These are phyloP conservation scores for Termitomyces sp. DNA, from an alignment of 768 basidiomycete genomes.

Conservation along the genomic window DNA sequence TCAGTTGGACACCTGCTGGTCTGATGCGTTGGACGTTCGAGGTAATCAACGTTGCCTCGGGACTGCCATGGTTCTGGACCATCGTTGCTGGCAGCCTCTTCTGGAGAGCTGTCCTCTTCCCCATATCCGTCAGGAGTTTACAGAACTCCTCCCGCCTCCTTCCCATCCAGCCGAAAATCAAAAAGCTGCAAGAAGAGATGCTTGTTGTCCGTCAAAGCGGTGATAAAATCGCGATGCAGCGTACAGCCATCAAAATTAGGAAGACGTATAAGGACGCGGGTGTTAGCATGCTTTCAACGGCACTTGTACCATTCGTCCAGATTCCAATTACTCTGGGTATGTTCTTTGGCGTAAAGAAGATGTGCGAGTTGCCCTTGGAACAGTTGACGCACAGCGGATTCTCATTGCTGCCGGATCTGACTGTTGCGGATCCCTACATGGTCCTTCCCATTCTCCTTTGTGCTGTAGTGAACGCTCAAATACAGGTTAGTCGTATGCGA, in stretches of 20 bases:
- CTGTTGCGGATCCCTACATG: conserved; percentile 69
- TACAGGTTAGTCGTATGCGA: conserved; percentile 43
- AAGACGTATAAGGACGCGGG: conserved; percentile 60
- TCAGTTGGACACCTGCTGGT: conserved; percentile 61
- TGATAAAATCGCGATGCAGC: conserved; percentile 46
- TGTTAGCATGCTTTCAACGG: conserved; percentile 50
- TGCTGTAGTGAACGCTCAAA: conserved; percentile 62
- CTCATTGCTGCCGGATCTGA: conserved; percentile 70
- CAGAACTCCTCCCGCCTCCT: conserved; percentile 57
- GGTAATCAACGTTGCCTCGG: conserved; percentile 60
- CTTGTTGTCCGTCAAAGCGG: conserved; percentile 22
- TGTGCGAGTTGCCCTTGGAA: conserved; percentile 66
- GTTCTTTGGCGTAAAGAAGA: conserved; percentile 75
- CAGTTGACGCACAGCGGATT: conserved; percentile 78
- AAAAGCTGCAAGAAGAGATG: conserved; percentile 43
- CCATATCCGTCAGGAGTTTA: conserved; percentile 51
- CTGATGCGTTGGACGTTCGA: conserved; percentile 61
- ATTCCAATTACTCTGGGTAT: conserved; percentile 71
- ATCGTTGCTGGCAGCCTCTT: conserved; percentile 61
- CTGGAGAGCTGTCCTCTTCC: conserved; percentile 58
- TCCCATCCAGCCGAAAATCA: conserved; percentile 51
- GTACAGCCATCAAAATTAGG: conserved; percentile 46
- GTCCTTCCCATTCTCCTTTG: conserved; percentile 59
- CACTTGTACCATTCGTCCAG: conserved; percentile 57
- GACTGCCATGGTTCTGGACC: conserved; percentile 82